A percentile compares a stretch with the other conserved stretches of the same genome.
These are phyloP conservation scores for sorghum (Sorghum bicolor) DNA, from an alignment of 176 grass and related monocot genomes.

Conservation along the genomic window DNA sequence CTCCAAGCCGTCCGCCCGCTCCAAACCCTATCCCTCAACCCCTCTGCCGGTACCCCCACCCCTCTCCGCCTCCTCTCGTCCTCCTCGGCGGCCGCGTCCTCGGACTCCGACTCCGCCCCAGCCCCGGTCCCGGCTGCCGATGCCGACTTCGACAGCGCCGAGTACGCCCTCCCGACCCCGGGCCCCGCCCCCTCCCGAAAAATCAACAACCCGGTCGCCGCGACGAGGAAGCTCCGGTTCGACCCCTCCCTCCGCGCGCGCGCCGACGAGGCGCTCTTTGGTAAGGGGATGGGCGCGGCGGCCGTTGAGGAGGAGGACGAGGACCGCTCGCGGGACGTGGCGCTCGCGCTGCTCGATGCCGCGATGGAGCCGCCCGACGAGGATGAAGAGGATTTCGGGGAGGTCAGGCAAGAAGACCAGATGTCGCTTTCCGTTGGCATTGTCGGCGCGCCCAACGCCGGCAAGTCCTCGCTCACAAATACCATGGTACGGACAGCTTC, in stretches of 20 bases:
- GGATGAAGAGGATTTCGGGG: slow-evolving; percentile 37
- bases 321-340: slow-evolving; percentile 58
- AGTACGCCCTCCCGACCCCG: slow-evolving; percentile 35
- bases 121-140: neutral
- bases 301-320: slow-evolving; percentile 39
- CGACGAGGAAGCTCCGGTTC: slow-evolving; percentile 42
- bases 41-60: neutral
- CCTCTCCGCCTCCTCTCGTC: slow-evolving; percentile 38
- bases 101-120: slow-evolving; percentile 32
- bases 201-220: slow-evolving; percentile 20
- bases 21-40: neutral
- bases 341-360: slow-evolving; percentile 75
- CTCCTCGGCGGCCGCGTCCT: slow-evolving; percentile 13
- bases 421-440: slow-evolving; percentile 85
- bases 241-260: slow-evolving; percentile 66
- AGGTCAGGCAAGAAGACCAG: slow-evolving; percentile 88
- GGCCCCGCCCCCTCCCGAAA: slow-evolving; percentile 5
- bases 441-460: slow-evolving; percentile 88
- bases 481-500: slow-evolving; percentile 46
- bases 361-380: slow-evolving; percentile 70
- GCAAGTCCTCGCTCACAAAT: slow-evolving; percentile 88
- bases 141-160: slow-evolving; percentile 43
- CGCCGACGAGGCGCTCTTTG: slow-evolving; percentile 69
- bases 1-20: slow-evolving; percentile 23
- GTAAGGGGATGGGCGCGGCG: slow-evolving; percentile 7